phyloP scores from a whole-genome alignment of 176 grass and related monocot species.

The Neostapfia colusana region DNA sequence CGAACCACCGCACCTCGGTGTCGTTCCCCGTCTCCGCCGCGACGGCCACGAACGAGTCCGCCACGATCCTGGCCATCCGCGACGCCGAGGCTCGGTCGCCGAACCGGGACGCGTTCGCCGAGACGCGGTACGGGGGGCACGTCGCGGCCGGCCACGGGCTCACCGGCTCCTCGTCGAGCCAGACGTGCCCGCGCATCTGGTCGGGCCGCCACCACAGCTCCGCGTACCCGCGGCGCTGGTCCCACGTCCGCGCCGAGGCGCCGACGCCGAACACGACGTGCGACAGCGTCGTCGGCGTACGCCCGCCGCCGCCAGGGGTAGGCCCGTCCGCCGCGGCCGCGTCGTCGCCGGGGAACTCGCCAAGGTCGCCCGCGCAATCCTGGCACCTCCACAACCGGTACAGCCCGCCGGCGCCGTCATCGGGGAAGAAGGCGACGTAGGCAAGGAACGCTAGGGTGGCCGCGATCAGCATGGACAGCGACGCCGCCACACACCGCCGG shows the following conservation, averaged over 20 bases:
- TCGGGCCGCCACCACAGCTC: constrained; percentile 82
- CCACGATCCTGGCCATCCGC: constrained; percentile 81
- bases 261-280: constrained; percentile 91
- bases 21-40: constrained; percentile 29
- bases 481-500: constrained; percentile 49
- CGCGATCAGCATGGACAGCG: constrained; percentile 49
- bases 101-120: constrained; percentile 69
- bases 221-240: constrained; percentile 57
- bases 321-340: constrained; percentile 3
- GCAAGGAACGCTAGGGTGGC: constrained; percentile 60
- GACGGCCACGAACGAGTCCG: constrained; percentile 56
- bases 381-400: constrained; percentile 49
- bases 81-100: constrained; percentile 66
- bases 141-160: constrained; percentile 48
- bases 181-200: constrained; percentile 72
- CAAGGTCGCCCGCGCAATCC: constrained; percentile 13
- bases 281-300: constrained; percentile 51
- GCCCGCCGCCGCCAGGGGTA: background rate
- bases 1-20: constrained; percentile 68
- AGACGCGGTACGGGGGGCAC: constrained; percentile 74
- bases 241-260: constrained; percentile 66
- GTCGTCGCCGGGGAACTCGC: constrained; percentile 15
- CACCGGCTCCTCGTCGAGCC: constrained; percentile 71
- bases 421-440: constrained; percentile 54
- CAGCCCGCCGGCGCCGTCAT: constrained; percentile 40